Conservation (phyloP, 306 rosid genomes). For the Rosa persica region DNA sequence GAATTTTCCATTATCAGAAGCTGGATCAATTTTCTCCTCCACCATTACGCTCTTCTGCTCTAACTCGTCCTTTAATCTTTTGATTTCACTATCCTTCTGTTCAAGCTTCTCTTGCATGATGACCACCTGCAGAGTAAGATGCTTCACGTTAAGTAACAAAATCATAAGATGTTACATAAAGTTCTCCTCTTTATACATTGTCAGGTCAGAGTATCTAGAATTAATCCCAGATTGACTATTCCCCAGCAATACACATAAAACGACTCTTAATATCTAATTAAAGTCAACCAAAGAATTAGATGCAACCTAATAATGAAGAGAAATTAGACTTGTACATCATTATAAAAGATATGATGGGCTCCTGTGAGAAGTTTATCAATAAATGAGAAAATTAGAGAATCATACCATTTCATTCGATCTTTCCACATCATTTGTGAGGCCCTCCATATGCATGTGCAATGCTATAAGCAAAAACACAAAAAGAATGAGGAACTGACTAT, state of each 20-base stretch:
- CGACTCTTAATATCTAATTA: background rate
- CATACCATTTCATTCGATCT: slow-evolving; percentile 90
- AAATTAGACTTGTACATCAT: background rate
- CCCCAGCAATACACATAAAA: background rate
- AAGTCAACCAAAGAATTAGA: no score
- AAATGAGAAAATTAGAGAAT: slow-evolving; percentile 22
- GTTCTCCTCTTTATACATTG: background rate
- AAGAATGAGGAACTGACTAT: background rate
- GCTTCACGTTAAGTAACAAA: background rate
- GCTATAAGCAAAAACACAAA: slow-evolving; percentile 43
- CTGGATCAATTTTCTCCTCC: slow-evolving; percentile 40
- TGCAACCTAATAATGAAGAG: background rate
- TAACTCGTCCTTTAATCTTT: slow-evolving; percentile 51
- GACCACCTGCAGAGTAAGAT: slow-evolving; percentile 48
- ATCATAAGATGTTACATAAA: no score
- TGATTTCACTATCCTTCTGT: slow-evolving; percentile 62
- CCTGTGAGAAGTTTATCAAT: background rate
- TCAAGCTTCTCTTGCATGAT: slow-evolving; percentile 66
- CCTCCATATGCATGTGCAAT: slow-evolving; percentile 74
- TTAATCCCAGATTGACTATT: background rate
- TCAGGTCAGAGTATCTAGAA: background rate
- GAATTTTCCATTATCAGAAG: slow-evolving; percentile 21
- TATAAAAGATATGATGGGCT: background rate
- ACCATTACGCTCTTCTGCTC: slow-evolving; percentile 34
- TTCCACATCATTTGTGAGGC: slow-evolving; percentile 83